Percentiles rank a stretch among this genome's conserved stretches.
phyloP scores from a whole-genome alignment of 345 rosid genomes.

The Citrus glauca region DNA sequence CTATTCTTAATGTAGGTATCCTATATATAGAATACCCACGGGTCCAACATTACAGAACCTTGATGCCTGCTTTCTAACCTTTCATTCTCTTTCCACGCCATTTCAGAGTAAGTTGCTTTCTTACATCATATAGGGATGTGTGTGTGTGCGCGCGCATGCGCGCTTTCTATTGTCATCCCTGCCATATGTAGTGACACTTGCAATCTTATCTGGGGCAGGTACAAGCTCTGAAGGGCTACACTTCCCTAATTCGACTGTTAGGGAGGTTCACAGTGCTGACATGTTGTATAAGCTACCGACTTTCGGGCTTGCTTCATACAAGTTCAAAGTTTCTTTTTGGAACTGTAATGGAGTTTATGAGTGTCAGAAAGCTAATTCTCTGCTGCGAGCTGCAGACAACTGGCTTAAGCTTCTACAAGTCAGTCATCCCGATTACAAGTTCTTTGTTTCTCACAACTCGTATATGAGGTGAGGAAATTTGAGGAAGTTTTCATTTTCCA shows the following conservation, averaged over 20 bases:
- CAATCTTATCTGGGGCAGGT: slow-evolving; percentile 31
- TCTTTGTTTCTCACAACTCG: slow-evolving; percentile 55
- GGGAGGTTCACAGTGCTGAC: slow-evolving; percentile 31
- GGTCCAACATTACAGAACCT: slow-evolving; percentile 86
- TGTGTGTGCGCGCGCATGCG: neutral
- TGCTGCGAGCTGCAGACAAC: slow-evolving; percentile 58
- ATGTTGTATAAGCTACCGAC: slow-evolving; percentile 45
- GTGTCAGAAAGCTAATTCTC: slow-evolving; percentile 47
- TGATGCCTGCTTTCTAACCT: slow-evolving; percentile 88
- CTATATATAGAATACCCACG: slow-evolving; percentile 81
- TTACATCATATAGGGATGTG: neutral
- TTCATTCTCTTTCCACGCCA: slow-evolving; percentile 59
- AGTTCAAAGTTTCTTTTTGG: slow-evolving; percentile 78
- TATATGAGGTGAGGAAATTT: slow-evolving; percentile 33
- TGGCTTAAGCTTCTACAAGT: slow-evolving; percentile 73
- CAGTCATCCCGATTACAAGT: slow-evolving; percentile 70
- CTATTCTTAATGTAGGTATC: slow-evolving; percentile 45
- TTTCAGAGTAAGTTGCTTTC: slow-evolving; percentile 29
- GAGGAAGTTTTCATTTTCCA: slow-evolving; percentile 13
- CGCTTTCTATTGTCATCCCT: neutral
- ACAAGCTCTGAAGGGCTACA: slow-evolving; percentile 21
- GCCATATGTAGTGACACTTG: neutral
- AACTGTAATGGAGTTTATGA: slow-evolving; percentile 48
- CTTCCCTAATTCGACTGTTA: slow-evolving; percentile 11
- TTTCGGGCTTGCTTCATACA: slow-evolving; percentile 82